Base-by-base conservation (phyloP, 805 yeast species). In the Candida sanyiensis region DNA sequence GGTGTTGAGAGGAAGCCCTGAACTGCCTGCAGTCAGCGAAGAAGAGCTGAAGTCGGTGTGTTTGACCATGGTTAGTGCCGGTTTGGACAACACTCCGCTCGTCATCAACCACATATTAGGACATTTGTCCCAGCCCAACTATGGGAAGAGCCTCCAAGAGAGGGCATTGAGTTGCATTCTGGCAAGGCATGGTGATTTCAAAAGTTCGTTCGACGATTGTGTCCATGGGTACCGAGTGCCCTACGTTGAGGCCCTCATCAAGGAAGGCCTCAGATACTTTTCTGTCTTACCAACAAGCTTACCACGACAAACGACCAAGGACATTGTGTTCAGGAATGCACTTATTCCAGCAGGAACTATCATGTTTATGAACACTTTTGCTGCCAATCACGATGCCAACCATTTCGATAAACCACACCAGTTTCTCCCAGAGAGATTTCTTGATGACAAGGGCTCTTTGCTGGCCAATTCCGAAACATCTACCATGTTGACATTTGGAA, bases 1-100 rank as follows among this genome's bases (percentile, higher is more conserved):
- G 28, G 48, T 57, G 1, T 38, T 46, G 15, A 44, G 52, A 19
- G 33, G 34, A 0, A 29, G 33, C 16, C 22, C 39, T 3, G 48
- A 47, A 6, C 39, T 33, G 13, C 54, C 52, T 10, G 13, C 30
- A 3, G 53, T 69, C 10, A 57, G 59, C 7, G 50, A 46, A 2
- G 57, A 57, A 7, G 85, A 80, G 49, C 52, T 77, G 35, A 64
- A 65, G 32, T 74, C 84, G 32, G 67, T 80, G 6, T 82, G 89
- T 51, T 61, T 83, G 28, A 79, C 89, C 0, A 75, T 82, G 81
- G 80, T 83, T 0, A 79, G 87, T 48, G 93, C 89, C 7, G 93
- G 93, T 0, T 60, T 83, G 18, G 90, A 83, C 52, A 83, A 83
- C 45, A 73, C 80, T 1, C 80, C 87, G 0, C 63, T 81, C 23